These are phyloP conservation scores for Conoideocrella luteorostrata DNA, from an alignment of 2,329 filamentous ascomycete genomes.

Conservation along the genomic window DNA sequence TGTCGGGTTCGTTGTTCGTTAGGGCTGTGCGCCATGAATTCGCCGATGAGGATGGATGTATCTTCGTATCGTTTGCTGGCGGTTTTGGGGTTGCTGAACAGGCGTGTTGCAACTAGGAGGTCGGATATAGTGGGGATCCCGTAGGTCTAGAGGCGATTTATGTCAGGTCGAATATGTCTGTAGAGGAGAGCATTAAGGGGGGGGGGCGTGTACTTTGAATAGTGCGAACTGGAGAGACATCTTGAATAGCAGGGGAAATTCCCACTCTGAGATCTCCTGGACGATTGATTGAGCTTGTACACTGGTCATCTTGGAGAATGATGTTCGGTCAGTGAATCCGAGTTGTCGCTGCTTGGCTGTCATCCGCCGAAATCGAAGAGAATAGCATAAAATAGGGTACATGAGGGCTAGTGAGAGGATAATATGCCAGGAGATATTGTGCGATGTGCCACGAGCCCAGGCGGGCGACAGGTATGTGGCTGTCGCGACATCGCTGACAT, in stretches of 20 bases:
- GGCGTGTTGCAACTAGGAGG: slow-evolving; percentile 22
- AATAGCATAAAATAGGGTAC: slow-evolving; percentile 28
- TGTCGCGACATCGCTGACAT: background rate
- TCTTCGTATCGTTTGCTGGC: slow-evolving; percentile 27
- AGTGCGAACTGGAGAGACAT: slow-evolving; percentile 32
- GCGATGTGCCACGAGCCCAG: too few relatives aligned
- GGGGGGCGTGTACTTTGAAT: slow-evolving; percentile 26
- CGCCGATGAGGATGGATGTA: slow-evolving; percentile 25
- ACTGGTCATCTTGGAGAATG: slow-evolving; percentile 33
- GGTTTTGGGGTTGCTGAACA: background rate
- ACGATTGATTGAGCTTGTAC: slow-evolving; percentile 39
- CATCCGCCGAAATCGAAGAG: slow-evolving; percentile 30
- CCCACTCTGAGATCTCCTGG: slow-evolving; percentile 23
- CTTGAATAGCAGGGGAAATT: slow-evolving; percentile 33
- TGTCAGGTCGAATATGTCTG: background rate
- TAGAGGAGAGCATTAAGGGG: background rate
- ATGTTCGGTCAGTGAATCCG: slow-evolving; percentile 27
- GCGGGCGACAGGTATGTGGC: too few relatives aligned
- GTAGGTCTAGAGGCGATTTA: slow-evolving; percentile 27
- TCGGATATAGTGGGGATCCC: slow-evolving; percentile 30
- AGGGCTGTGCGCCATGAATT: slow-evolving; percentile 21
- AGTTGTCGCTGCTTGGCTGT: slow-evolving; percentile 21
- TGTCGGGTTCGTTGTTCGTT: slow-evolving; percentile 24
- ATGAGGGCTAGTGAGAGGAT: slow-evolving; percentile 15
- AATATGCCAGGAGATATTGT: background rate